Evolutionary conservation across 1,284 basidiomycete genomes (phyloP).

Genomic region (Microbotryum silenes-acaulis): DNA sequence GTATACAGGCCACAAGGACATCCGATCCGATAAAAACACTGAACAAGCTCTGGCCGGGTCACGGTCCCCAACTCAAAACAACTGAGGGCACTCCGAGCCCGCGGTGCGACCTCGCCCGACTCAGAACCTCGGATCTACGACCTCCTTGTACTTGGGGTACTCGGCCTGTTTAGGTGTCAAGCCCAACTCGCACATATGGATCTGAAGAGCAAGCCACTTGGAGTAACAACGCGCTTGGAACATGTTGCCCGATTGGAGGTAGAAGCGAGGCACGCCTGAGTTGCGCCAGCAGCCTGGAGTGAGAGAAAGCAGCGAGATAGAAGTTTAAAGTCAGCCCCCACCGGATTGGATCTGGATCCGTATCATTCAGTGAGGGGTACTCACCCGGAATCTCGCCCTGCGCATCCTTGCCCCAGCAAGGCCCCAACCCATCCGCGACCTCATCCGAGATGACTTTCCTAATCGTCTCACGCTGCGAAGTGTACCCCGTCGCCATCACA

Average conservation of each 20-base stretch:
- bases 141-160: slow-evolving; percentile 30
- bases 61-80: too few relatives aligned
- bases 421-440: slow-evolving; percentile 46
- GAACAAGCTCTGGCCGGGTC: too few relatives aligned
- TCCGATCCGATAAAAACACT: too few relatives aligned
- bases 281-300: slow-evolving; percentile 46
- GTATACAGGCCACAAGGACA: too few relatives aligned
- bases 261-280: slow-evolving; percentile 50
- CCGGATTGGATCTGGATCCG: too few relatives aligned
- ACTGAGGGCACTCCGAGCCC: not conserved
- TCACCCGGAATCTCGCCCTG: slow-evolving; percentile 52
- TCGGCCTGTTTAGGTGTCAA: slow-evolving; percentile 13
- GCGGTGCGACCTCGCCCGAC: too few relatives aligned
- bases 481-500: slow-evolving; percentile 33
- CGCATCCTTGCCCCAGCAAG: slow-evolving; percentile 53
- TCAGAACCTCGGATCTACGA: slow-evolving; percentile 32
- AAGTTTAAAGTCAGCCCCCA: too few relatives aligned
- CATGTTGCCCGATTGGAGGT: slow-evolving; percentile 48
- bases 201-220: slow-evolving; percentile 30
- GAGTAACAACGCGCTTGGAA: slow-evolving; percentile 31
- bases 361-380: not conserved
- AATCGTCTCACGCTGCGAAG: slow-evolving; percentile 41
- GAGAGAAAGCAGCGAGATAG: not conserved
- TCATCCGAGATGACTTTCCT: slow-evolving; percentile 49
- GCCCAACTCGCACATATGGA: slow-evolving; percentile 34